Conservation (phyloP, 1,284 basidiomycete genomes). For the Coniferiporia sulphurascens region DNA sequence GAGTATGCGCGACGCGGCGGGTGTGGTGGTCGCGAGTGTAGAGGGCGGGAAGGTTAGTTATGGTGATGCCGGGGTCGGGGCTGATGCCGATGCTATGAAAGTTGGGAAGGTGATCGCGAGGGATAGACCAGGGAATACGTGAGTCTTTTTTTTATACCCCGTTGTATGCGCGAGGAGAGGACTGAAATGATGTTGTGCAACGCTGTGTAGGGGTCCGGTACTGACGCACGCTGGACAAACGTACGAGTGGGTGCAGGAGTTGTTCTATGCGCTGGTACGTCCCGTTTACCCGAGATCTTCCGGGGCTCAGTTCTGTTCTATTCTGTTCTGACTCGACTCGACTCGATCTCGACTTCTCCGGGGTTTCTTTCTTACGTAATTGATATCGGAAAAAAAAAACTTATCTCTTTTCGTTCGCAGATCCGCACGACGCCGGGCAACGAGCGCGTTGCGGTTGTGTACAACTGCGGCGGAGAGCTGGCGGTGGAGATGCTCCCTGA, state of each 20-base stretch:
- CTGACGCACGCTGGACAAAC: slow-evolving; percentile 2
- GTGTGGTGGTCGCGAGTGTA: not conserved
- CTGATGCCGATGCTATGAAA: not conserved
- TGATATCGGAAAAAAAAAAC: not conserved
- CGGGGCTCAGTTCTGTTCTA: not conserved
- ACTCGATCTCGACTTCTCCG: no score
- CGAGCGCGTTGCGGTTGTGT: slow-evolving; percentile 11
- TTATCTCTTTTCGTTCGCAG: not conserved
- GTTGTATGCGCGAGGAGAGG: not conserved
- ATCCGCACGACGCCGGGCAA: slow-evolving; percentile 10
- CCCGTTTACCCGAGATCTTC: no score
- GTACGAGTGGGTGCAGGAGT: slow-evolving; percentile 14
- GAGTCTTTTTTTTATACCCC: not conserved
- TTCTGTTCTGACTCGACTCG: not conserved
- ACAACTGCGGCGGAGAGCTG: slow-evolving; percentile 10
- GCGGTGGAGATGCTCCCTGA: slow-evolving; percentile 11
- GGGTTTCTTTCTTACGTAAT: not conserved
- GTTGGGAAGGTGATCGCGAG: not conserved
- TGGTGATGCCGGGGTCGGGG: not conserved
- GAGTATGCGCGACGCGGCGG: not conserved
- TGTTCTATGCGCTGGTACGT: slow-evolving; percentile 14
- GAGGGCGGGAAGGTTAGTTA: slow-evolving; percentile 1
- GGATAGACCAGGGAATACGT: slow-evolving; percentile 8
- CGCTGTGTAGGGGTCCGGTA: not conserved
- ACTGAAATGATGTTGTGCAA: not conserved